Evolutionary conservation across 176 grass and related monocot genomes (phyloP).

Genomic region (Pontederia crassipes): DNA sequence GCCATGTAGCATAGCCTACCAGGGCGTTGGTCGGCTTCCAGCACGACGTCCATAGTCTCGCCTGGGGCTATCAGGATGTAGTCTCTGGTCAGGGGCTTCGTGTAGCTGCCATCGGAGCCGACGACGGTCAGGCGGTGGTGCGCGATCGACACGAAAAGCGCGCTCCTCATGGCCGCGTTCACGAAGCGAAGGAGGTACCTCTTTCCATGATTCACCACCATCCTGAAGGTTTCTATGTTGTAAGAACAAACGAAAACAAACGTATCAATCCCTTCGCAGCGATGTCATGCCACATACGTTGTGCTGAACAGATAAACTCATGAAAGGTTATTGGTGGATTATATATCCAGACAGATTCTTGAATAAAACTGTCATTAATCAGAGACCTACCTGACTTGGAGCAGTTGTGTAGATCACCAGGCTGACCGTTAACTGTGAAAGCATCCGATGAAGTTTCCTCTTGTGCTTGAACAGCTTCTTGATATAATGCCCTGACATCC

Average conservation of each 20-base stretch:
- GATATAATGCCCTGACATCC: constrained; percentile 14
- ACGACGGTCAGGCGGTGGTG: constrained; percentile 49
- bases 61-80: constrained; percentile 22
- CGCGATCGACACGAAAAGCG: constrained; percentile 41
- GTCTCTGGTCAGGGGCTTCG: constrained; percentile 23
- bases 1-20: constrained; percentile 33
- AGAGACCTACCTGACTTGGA: not conserved
- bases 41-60: constrained; percentile 28
- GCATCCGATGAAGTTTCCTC: constrained; percentile 23
- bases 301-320: no score
- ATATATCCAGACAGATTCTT: no score
- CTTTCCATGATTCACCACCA: constrained; percentile 28
- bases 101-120: constrained; percentile 37
- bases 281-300: no score
- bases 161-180: constrained; percentile 42
- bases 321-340: no score
- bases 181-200: constrained; percentile 44
- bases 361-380: no score
- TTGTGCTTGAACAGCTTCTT: constrained; percentile 15
- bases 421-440: constrained; percentile 36
- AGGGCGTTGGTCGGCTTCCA: constrained; percentile 7
- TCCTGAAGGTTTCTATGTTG: constrained; percentile 21
- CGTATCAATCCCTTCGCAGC: no score
- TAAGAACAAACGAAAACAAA: no score
- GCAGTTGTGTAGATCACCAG: constrained; percentile 27